Base-by-base conservation (phyloP, 805 yeast genomes). In the Cyberlindnera veronae region DNA sequence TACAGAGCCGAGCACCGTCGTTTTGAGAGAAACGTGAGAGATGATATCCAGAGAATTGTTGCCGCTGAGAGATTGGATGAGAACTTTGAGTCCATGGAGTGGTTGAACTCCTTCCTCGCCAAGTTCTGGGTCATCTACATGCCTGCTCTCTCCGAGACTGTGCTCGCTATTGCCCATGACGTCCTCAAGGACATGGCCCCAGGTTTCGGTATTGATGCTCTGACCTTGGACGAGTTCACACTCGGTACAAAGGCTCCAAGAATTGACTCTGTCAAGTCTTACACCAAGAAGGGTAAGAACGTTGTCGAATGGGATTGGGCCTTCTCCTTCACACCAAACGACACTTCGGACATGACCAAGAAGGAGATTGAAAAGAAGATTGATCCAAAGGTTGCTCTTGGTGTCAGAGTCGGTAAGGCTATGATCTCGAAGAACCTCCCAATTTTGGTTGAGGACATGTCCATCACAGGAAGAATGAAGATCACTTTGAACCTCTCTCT, bases 61-160 rank as follows among this genome's bases (percentile, higher is more conserved):
- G 76, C 87, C n/a, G 66, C 70, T 35, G 84, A 82, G 57, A 68
- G 79, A 29, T 64, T 85, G 46, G 85, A 79, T 42, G 71, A 74
- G 34, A 74, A 72, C 51, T 58, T 72, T 39, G 95, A 85, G 63
- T 79, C 90, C 8, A 83, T 85, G 77, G 77, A 81, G 44, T 85
- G 95, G 95, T 60, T 85, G 53, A 85, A 85, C 54, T 74, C 81
- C 18, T 84, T 85, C 54, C 62, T 85, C 58, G 80, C 80, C 32
- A 85, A 85, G 62, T 84, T 85, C 56, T 85, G 95, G 95, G 85
- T 84, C 42, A 83, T 85, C 45, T 85, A 85, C 55, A 85, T 85
- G 95, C 91, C 93, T 23, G 88, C 85, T 1, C 67, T 85, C 36
- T 80, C 89, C 6, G 87, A 83, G 50, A 79, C 77, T 63, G 95